phyloP scores from a whole-genome alignment of 1,139 yeast species.

The Zygoascus meyerae region DNA sequence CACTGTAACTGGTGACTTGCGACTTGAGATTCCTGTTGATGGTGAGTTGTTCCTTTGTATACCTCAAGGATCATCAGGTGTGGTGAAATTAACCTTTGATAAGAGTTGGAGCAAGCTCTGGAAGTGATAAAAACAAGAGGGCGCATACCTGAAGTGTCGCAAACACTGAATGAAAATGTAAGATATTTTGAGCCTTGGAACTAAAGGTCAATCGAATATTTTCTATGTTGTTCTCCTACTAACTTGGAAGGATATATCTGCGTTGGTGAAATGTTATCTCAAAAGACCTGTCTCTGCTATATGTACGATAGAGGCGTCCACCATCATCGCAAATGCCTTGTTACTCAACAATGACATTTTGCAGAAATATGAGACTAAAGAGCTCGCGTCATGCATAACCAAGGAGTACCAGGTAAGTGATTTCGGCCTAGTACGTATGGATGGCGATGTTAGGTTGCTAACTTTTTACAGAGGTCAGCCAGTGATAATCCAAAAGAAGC shows the following conservation, averaged over 20 bases:
- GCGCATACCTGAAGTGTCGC: background rate
- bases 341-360: conserved; percentile 18
- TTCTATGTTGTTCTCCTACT: background rate
- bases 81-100: background rate
- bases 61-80: background rate
- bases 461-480: background rate
- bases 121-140: conserved; percentile 3
- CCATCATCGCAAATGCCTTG: conserved; percentile 25
- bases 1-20: background rate
- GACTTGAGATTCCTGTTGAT: background rate
- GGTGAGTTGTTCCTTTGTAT: background rate
- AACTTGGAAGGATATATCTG: conserved; percentile 3
- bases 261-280: background rate
- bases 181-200: background rate
- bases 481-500: background rate
- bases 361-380: conserved; percentile 15
- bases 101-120: conserved; percentile 2
- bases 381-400: background rate
- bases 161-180: background rate
- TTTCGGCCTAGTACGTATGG: background rate
- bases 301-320: conserved; percentile 18
- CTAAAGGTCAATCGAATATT: background rate
- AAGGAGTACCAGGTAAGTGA: conserved; percentile 1
- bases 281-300: conserved; percentile 7
- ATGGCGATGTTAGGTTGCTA: background rate